phyloP scores from a whole-genome alignment of 2,329 filamentous ascomycete species.

The Cladosporium phlei region DNA sequence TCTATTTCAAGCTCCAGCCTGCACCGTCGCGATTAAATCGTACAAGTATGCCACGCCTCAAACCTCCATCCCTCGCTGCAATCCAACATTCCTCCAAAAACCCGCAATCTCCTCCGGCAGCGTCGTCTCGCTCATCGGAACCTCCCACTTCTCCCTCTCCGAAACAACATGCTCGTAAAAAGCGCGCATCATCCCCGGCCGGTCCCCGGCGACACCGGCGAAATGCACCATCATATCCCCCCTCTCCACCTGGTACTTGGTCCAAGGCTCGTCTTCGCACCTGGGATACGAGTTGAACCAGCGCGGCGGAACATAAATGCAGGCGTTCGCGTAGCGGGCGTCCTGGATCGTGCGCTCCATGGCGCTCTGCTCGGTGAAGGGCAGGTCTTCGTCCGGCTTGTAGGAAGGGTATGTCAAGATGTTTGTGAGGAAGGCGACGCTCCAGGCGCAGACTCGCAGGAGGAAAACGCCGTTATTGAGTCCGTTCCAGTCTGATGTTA shows the following conservation, averaged over 20 bases:
- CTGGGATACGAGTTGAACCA: conserved; percentile 1
- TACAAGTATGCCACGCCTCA: too few relatives aligned
- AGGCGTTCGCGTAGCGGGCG: not conserved
- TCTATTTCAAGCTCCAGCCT: too few relatives aligned
- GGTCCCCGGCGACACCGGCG: conserved; percentile 31
- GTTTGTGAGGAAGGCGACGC: conserved; percentile 20
- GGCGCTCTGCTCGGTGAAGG: not conserved
- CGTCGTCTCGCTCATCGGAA: conserved; percentile 32
- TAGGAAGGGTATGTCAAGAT: conserved; percentile 17
- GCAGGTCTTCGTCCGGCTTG: not conserved
- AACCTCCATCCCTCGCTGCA: conserved; percentile 17
- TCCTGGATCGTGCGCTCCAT: not conserved
- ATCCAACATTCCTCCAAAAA: conserved; percentile 32
- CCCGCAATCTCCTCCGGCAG: conserved; percentile 33
- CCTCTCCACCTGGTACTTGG: conserved; percentile 29
- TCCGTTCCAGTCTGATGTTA: conserved; percentile 23
- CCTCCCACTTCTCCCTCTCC: conserved; percentile 36
- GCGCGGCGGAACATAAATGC: not conserved
- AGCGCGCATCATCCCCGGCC: conserved; percentile 31
- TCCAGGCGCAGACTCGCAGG: conserved; percentile 25
- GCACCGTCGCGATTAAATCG: too few relatives aligned
- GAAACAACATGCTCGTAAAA: conserved; percentile 35
- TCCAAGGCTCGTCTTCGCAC: not conserved
- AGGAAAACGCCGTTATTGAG: conserved; percentile 31
- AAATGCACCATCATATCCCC: conserved; percentile 44